Evolutionary conservation across 306 rosid genomes (phyloP).

Genomic region (Quercus variabilis): DNA sequence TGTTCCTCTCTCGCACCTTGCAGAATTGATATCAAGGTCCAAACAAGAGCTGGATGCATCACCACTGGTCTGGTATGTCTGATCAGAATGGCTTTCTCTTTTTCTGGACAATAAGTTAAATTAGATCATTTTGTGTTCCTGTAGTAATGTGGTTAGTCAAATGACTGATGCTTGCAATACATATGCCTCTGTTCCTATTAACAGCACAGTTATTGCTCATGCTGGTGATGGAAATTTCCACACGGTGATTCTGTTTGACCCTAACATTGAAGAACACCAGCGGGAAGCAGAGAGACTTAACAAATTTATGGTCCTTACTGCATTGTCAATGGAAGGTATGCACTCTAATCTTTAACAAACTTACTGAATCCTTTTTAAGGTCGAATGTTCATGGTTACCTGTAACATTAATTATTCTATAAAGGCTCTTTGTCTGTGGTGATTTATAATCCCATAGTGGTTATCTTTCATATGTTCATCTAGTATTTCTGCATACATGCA

Average conservation of each 20-base stretch:
- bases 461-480: neutral
- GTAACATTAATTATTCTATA: neutral
- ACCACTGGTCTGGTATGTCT: constrained; percentile 69
- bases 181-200: constrained; percentile 20
- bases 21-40: constrained; percentile 77
- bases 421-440: neutral
- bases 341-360: neutral
- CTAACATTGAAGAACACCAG: constrained; percentile 60
- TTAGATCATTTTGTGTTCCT: constrained; percentile 10
- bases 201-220: constrained; percentile 87
- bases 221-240: constrained; percentile 99
- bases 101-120: constrained; percentile 6
- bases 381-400: neutral
- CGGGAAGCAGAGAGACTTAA: constrained; percentile 80
- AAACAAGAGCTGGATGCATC: constrained; percentile 81
- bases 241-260: constrained; percentile 75
- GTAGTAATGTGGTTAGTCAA: constrained; percentile 8
- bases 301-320: constrained; percentile 83
- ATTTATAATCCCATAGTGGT: neutral
- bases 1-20: constrained; percentile 88
- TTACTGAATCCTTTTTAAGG: neutral
- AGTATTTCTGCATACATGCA: neutral
- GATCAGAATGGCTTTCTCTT: constrained; percentile 12
- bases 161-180: constrained; percentile 13
- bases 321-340: constrained; percentile 84